Base-by-base conservation (phyloP, 352 stramenopile genomes). In the Thraustotheca clavata region DNA sequence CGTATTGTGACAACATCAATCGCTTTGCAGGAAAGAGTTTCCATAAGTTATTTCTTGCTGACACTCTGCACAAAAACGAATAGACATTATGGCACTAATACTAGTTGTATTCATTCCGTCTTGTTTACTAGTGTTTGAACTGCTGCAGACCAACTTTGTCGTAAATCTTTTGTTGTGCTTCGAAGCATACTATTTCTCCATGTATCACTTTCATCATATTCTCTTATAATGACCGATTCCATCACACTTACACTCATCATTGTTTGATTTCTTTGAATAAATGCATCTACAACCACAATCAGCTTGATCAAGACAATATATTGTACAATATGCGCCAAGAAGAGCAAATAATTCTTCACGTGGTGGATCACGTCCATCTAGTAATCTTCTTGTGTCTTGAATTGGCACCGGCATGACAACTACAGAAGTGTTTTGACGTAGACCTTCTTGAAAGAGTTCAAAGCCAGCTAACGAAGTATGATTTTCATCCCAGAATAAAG, bases 1-100 rank as follows among this genome's bases (percentile, higher is more conserved):
- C 83, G 75, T 96, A 96, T 80, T 95, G 86, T 71, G 82, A 95
- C 70, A 84, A 94, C 76, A 91, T 96, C 71, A 96, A 96, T 75
- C 81, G 82, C 50, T 96, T 94, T 73, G 79, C 86, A 47, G 87
- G 86, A 69, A 92, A 91, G 70, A 91, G 81, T 26, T 95, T 95
- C 74, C 79, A 93, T 72, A 96, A 96, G 73, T 79, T 96, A 24
- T 96, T 95, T 69, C 68, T 96, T 59, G 86, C 87, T 46, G 76
- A 83, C 61, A 90, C 90, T 71, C 86, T 96, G 70, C 88, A 96
- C 76, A 76, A 93, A 76, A 38, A 60, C 49, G 49, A 59, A 59
- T 59, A 59, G 49, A 2, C 39, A 47, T 24, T 47, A 47, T 4
- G 27, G n/a, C 39, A 47, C 27, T 47, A 24, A 24, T 47, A 47